Evolutionary conservation across 768 basidiomycete genomes (phyloP).

Genomic region (Albatrellus ellisii): DNA sequence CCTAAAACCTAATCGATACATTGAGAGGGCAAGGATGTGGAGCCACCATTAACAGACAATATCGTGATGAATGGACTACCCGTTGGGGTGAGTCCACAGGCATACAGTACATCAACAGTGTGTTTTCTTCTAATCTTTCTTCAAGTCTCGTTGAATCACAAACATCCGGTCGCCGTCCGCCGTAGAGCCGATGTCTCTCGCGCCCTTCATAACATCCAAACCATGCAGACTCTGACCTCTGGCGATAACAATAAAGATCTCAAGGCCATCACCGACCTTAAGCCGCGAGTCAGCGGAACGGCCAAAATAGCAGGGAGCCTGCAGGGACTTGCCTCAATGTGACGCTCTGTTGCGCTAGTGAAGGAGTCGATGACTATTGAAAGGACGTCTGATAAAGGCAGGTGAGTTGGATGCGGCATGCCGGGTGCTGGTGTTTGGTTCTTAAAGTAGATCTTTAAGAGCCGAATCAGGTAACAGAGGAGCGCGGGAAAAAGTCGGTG

Average conservation of each 20-base stretch:
- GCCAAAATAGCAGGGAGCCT: background rate
- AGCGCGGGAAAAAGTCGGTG: constrained; percentile 31
- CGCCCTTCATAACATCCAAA: constrained; percentile 37
- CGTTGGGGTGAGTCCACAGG: background rate
- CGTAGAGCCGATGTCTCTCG: constrained; percentile 49
- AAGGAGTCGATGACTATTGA: constrained; percentile 91
- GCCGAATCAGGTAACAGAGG: constrained; percentile 15
- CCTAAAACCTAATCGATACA: constrained; percentile 3
- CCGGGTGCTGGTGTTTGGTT: constrained; percentile 76
- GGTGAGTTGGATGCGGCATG: constrained; percentile 61
- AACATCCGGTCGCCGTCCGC: constrained; percentile 65
- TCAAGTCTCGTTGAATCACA: constrained; percentile 63
- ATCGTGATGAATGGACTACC: constrained; percentile 7
- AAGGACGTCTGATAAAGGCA: constrained; percentile 71
- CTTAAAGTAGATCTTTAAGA: constrained; percentile 86
- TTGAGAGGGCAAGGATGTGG: background rate
- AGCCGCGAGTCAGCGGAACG: background rate
- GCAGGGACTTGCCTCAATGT: constrained; percentile 68
- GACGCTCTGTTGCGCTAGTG: constrained; percentile 93
- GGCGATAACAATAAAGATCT: constrained; percentile 79
- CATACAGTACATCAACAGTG: constrained; percentile 6
- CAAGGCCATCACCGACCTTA: constrained; percentile 90
- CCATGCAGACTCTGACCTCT: constrained; percentile 49
- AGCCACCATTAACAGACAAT: constrained; percentile 2
- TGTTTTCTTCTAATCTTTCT: constrained; percentile 52